Percentiles rank a stretch among this genome's conserved stretches.
Evolutionary conservation across 148 eudicot genomes (phyloP).

Genomic region (Vaccinium vitisidaea): DNA sequence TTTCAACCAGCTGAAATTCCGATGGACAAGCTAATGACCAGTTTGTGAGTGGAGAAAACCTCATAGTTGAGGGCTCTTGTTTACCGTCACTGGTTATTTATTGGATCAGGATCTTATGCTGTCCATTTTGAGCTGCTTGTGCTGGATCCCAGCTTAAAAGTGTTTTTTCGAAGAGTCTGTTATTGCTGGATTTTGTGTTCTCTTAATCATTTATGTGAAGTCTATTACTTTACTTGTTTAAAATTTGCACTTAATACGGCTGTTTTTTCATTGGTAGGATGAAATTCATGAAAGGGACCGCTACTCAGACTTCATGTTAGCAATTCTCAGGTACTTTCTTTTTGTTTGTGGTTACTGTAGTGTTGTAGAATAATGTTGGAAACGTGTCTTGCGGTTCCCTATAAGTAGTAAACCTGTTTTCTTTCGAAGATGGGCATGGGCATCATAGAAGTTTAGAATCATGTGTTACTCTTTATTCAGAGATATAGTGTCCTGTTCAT

Average conservation of each 20-base stretch:
- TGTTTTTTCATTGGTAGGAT: conserved; percentile 52
- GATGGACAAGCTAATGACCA: background rate
- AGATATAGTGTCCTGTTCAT: background rate
- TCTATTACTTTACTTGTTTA: background rate
- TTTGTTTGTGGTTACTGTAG: background rate
- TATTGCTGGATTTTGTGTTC: background rate
- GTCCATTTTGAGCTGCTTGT: background rate
- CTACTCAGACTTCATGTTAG: conserved; percentile 82
- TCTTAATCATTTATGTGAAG: background rate
- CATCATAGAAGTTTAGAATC: background rate
- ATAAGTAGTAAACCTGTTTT: background rate
- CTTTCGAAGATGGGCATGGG: background rate
- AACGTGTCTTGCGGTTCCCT: background rate
- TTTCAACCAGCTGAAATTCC: conserved; percentile 1
- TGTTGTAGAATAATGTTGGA: background rate
- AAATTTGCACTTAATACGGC: background rate
- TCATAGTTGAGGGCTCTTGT: background rate
- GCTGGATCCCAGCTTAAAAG: background rate
- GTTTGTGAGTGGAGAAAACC: background rate
- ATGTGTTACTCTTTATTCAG: background rate
- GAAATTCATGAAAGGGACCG: conserved; percentile 98
- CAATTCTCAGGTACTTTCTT: conserved; percentile 73
- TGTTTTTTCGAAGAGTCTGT: background rate
- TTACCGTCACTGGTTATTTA: background rate
- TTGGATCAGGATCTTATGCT: conserved; percentile 6